Percentiles rank a stretch among this genome's conserved stretches.
phyloP scores from a whole-genome alignment of 441 rosid species.

The Dalechampia spathulata region DNA sequence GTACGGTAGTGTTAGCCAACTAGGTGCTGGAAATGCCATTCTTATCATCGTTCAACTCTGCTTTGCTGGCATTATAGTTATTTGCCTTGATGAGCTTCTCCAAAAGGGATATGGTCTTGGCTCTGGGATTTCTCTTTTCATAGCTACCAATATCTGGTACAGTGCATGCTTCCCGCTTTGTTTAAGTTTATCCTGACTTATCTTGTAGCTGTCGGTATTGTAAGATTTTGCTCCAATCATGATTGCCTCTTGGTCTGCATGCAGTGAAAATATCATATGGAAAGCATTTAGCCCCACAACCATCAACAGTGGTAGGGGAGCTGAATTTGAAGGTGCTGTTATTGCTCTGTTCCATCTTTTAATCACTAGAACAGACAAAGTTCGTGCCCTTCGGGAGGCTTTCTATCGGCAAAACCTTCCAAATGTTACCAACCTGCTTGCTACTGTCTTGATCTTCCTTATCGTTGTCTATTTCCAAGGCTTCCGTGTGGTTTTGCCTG shows the following conservation, averaged over 20 bases:
- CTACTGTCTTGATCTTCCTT: slow-evolving; percentile 55
- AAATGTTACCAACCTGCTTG: slow-evolving; percentile 74
- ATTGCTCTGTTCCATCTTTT: slow-evolving; percentile 84
- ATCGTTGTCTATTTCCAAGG: slow-evolving; percentile 81
- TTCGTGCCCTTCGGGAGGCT: slow-evolving; percentile 80
- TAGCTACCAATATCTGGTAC: slow-evolving; percentile 90
- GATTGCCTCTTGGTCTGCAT: neutral
- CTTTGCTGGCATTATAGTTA: slow-evolving; percentile 88
- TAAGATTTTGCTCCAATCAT: neutral
- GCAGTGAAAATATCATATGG: slow-evolving; percentile 89
- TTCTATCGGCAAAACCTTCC: slow-evolving; percentile 97
- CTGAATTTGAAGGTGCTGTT: slow-evolving; percentile 97
- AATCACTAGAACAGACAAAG: slow-evolving; percentile 76
- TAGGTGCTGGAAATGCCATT: slow-evolving; percentile 91
- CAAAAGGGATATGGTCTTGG: slow-evolving; percentile 92
- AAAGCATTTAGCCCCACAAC: slow-evolving; percentile 97
- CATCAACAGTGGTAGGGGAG: slow-evolving; percentile 90
- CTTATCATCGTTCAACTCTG: slow-evolving; percentile 83
- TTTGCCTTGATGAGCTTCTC: slow-evolving; percentile 88
- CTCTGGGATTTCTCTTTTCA: slow-evolving; percentile 93
- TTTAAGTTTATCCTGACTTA: neutral
- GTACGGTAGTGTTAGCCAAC: slow-evolving; percentile 84
- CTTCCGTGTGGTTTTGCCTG: slow-evolving; percentile 74
- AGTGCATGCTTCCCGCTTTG: neutral
- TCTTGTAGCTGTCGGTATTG: neutral